Evolutionary conservation across 495 filamentous ascomycete species (phyloP).

Genomic region (Rusavskia elegans): DNA sequence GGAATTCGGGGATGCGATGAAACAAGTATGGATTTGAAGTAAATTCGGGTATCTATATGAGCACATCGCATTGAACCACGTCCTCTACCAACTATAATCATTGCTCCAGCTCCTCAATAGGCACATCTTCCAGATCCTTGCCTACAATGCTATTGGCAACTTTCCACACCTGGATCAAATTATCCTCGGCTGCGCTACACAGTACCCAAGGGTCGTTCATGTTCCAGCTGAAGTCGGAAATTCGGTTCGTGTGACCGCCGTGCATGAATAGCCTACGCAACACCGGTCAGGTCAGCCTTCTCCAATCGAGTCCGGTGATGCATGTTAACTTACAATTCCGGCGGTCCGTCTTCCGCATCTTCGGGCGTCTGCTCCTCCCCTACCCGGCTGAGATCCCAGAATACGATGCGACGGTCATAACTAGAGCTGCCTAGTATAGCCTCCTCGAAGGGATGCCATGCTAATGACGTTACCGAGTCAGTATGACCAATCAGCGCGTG

Average conservation of each 20-base stretch:
- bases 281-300: conserved; percentile 11
- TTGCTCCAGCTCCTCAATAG: conserved; percentile 60
- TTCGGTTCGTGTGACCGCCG: conserved; percentile 89
- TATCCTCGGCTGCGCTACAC: conserved; percentile 90
- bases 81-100: conserved; percentile 4
- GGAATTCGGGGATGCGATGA: too few species aligned
- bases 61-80: too few species aligned
- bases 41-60: background rate
- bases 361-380: conserved; percentile 92
- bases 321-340: conserved; percentile 59
- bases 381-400: conserved; percentile 85
- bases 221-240: conserved; percentile 97
- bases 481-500: conserved; percentile 74
- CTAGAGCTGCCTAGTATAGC: conserved; percentile 77
- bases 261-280: conserved; percentile 79
- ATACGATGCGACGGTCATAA: conserved; percentile 83
- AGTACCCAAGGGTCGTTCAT: conserved; percentile 90
- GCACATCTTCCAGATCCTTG: conserved; percentile 62
- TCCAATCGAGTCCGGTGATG: too few species aligned
- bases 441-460: conserved; percentile 85
- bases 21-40: too few species aligned
- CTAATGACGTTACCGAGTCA: conserved; percentile 75
- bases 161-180: conserved; percentile 92
- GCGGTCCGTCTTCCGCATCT: conserved; percentile 90
- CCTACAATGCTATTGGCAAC: conserved; percentile 81